Evolutionary conservation across 768 basidiomycete species (phyloP), one percentile per base, ranked within the genome.

Genomic region (Omphalotus guepiniiformis): DNA sequence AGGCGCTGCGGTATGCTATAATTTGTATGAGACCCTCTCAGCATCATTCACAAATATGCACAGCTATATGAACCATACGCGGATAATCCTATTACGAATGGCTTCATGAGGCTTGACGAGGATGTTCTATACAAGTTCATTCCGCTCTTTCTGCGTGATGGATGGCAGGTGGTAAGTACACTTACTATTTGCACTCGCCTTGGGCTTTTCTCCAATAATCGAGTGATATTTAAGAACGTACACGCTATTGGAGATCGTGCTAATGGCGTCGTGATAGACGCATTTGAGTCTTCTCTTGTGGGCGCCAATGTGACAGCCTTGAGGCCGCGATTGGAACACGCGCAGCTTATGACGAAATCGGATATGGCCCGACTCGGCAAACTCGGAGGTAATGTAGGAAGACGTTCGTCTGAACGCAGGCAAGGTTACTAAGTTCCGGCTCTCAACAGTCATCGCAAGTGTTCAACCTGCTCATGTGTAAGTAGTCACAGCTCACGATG

Each of bases 151-250:
- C 62, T 93, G 52, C 69, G 74, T 37, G 86, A 89, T 62, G 88
- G 85, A 2, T 94, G 92, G 91, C 91, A 95, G 74, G 88, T 92
- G 52, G 92, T 92, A 61, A 65, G 87, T 71, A n/a, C n/a, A n/a
- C 27, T 32, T 25, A 1, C 8, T 35, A 27, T 15, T 15, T 34
- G 32, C 18, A 28, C 12, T 29, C 30, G 43, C 22, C 22, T 25
- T 16, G 4, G 26, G 28, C 34, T 25, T 18, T 6, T 2, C 18
- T 16, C 4, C 27, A 48, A 42, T 39, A 48, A 42, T 44, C 25
- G 39, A 18, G 8, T 30, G 50, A 28, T 8, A 45, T 26, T 3
- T 26, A 52, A 93, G 92, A 93, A 93, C 56, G 82, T 93, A 13
- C 88, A 90, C 62, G 87, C 87, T 15, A 86, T 91, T 30, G 88